Conservation (phyloP, 331 rosid genomes). For the Acacia concinna region DNA sequence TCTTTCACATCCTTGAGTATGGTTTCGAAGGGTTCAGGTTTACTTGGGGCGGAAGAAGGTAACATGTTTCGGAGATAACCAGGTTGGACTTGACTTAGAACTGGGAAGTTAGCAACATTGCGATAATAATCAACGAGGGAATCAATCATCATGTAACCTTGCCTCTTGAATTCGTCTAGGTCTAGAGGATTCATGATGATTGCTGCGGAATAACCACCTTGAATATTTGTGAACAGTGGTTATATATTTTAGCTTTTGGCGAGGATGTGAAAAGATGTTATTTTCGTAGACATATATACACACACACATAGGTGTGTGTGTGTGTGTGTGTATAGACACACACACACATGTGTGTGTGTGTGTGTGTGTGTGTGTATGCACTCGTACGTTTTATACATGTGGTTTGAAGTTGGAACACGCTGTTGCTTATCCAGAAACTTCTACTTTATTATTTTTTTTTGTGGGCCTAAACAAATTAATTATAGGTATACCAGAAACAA, state of each 20-base stretch:
- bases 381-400: not conserved
- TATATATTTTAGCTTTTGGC: not conserved
- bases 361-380: too few species aligned
- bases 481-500: not conserved
- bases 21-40: slow-evolving; percentile 49
- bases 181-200: slow-evolving; percentile 41
- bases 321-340: too few species aligned
- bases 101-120: slow-evolving; percentile 45
- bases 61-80: slow-evolving; percentile 40
- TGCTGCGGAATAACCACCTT: not conserved
- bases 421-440: not conserved
- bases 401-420: not conserved
- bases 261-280: not conserved
- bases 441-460: not conserved
- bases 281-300: too few species aligned
- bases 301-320: too few species aligned
- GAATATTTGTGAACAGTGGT: not conserved
- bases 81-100: slow-evolving; percentile 50
- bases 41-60: slow-evolving; percentile 44
- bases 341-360: too few species aligned
- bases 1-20: slow-evolving; percentile 49
- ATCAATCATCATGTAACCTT: slow-evolving; percentile 66
- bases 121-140: slow-evolving; percentile 54
- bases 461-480: not conserved
- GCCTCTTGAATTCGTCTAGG: slow-evolving; percentile 56